These are phyloP conservation scores for Ichthyophthirius multifiliis DNA, from an alignment of 169 alveolate genomes.

Conservation along the genomic window DNA sequence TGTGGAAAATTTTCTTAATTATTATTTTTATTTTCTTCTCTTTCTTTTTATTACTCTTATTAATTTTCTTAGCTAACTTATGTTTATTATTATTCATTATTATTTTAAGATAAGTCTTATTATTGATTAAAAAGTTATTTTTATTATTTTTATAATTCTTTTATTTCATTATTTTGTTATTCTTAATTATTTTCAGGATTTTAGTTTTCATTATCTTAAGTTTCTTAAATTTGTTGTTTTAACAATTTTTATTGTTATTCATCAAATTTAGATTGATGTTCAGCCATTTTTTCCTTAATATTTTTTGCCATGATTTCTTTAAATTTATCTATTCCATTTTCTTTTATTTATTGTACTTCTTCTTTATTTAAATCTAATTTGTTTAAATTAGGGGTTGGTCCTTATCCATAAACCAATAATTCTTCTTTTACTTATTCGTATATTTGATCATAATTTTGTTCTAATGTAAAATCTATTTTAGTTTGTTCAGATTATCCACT, in stretches of 20 bases:
- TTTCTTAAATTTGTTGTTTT: too few relatives aligned
- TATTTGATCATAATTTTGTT: too few relatives aligned
- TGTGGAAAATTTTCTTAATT: not conserved
- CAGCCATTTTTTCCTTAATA: not conserved
- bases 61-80: not conserved
- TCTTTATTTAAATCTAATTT: too few relatives aligned
- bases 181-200: not conserved
- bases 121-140: too few relatives aligned
- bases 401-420: too few relatives aligned
- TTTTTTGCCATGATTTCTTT: not conserved
- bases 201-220: not conserved
- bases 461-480: too few relatives aligned
- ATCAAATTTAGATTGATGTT: too few relatives aligned
- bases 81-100: not conserved
- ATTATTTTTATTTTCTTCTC: not conserved
- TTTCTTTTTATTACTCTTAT: not conserved
- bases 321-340: not conserved
- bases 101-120: not conserved
- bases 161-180: not conserved
- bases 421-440: too few relatives aligned
- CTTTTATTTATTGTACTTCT: not conserved
- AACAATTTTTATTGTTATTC: constrained; percentile 4
- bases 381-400: too few relatives aligned
- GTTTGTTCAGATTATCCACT: too few relatives aligned
- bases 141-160: not conserved